Evolutionary conservation across 116 monocot species (phyloP).

Genomic region (Iris pallida): DNA sequence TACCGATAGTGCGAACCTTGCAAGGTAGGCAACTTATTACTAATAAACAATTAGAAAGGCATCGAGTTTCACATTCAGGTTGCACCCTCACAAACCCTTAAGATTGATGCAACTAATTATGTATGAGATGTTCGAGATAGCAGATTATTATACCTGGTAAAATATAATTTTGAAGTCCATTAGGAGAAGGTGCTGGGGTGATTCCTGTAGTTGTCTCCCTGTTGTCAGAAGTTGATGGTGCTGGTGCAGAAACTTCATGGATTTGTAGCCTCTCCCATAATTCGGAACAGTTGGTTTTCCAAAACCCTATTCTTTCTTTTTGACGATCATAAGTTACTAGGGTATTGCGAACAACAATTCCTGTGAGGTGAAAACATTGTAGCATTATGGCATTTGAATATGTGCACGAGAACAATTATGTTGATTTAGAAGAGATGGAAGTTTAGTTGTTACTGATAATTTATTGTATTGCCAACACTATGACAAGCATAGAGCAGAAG

Average conservation of each 20-base stretch:
- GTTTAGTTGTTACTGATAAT: background rate
- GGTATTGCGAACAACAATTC: slow-evolving; percentile 83
- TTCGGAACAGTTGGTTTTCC: slow-evolving; percentile 91
- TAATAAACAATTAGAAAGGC: no score
- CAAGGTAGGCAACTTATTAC: no score
- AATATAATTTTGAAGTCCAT: no score
- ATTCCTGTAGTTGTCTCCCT: background rate
- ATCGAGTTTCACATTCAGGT: no score
- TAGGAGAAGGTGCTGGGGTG: background rate
- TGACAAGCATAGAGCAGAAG: no score
- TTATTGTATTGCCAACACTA: background rate
- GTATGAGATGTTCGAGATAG: no score
- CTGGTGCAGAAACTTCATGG: slow-evolving; percentile 20
- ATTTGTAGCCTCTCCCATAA: slow-evolving; percentile 56
- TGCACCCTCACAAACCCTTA: no score
- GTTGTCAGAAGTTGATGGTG: slow-evolving; percentile 19
- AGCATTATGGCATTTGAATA: background rate
- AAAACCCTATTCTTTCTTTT: slow-evolving; percentile 75
- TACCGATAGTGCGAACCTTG: no score
- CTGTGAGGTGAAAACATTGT: slow-evolving; percentile 21
- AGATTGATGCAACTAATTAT: no score
- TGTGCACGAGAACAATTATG: background rate
- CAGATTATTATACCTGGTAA: no score
- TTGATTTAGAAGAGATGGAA: background rate
- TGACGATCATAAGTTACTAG: slow-evolving; percentile 84